These are phyloP conservation scores for Penicillium dipodomyicola DNA, from an alignment of 495 filamentous ascomycete species.

Conservation along the genomic window DNA sequence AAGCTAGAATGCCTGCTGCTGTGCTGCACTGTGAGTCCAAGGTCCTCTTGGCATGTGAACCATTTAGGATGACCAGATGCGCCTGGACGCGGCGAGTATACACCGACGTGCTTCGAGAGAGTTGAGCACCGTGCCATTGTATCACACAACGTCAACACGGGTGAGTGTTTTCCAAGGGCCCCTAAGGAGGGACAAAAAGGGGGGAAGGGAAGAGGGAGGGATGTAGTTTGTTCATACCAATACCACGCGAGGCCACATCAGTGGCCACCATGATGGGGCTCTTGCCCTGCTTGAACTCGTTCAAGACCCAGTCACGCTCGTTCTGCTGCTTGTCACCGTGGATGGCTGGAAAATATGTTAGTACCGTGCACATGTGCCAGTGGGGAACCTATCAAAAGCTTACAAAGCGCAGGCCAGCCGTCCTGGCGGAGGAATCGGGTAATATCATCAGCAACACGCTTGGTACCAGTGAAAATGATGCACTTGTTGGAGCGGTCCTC, in stretches of 20 bases:
- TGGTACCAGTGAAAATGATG: conserved; percentile 95
- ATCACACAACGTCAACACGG: conserved; percentile 62
- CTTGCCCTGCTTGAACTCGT: conserved; percentile 97
- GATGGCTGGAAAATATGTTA: conserved; percentile 67
- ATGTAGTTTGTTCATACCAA: conserved; percentile 89
- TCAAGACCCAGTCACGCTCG: conserved; percentile 98
- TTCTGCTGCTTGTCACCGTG: conserved; percentile 99
- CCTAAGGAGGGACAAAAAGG: conserved; percentile 31
- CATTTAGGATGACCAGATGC: conserved; percentile 65
- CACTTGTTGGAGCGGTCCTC: conserved; percentile 90
- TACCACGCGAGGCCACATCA: conserved; percentile 94
- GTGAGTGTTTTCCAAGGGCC: conserved; percentile 38
- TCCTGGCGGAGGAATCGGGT: conserved; percentile 98
- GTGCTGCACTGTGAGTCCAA: conserved; percentile 83
- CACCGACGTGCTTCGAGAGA: conserved; percentile 75
- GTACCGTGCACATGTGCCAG: conserved; percentile 17
- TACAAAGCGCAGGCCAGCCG: conserved; percentile 97
- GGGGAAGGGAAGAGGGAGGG: conserved; percentile 40
- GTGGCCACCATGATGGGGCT: conserved; percentile 92
- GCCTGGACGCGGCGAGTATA: conserved; percentile 77
- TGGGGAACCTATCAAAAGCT: conserved; percentile 34
- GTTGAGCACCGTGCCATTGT: conserved; percentile 79
- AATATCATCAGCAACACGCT: conserved; percentile 97
- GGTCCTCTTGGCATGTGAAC: conserved; percentile 73
- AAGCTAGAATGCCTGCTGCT: conserved; percentile 56